Percentiles rank a stretch among this genome's conserved stretches.
These are phyloP conservation scores for Geosmithia morbida DNA, from an alignment of 2,329 filamentous ascomycete genomes.

Conservation along the genomic window DNA sequence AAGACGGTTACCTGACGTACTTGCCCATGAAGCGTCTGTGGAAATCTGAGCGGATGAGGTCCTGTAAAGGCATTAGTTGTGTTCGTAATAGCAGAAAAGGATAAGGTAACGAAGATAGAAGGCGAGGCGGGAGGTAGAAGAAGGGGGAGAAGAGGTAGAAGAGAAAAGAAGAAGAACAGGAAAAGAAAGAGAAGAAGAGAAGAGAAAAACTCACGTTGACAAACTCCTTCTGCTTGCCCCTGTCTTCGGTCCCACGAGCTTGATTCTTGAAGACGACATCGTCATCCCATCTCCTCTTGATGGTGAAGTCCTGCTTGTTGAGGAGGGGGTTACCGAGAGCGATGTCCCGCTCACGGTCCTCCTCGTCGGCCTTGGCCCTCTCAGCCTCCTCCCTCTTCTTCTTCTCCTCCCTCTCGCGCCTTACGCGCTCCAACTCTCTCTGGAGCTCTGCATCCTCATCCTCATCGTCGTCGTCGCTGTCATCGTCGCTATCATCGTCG, in stretches of 20 bases:
- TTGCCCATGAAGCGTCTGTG: conserved; percentile 91
- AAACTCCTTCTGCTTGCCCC: conserved; percentile 73
- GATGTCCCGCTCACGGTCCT: conserved; percentile 74
- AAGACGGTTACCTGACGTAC: conserved; percentile 33
- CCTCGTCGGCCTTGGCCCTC: conserved; percentile 65
- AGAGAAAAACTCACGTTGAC: conserved; percentile 62
- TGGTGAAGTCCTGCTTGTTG: conserved; percentile 76
- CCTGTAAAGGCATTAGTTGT: conserved; percentile 26
- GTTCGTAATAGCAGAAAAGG: background rate
- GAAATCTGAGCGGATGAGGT: conserved; percentile 87
- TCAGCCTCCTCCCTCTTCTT: conserved; percentile 52
- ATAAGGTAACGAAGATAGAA: too few species aligned
- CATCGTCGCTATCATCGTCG: conserved; percentile 41
- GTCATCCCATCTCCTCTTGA: conserved; percentile 93
- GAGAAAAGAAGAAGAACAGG: conserved; percentile 1
- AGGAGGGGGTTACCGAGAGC: conserved; percentile 85
- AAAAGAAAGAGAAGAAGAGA: background rate
- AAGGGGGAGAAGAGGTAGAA: conserved; percentile 1
- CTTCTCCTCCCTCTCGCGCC: conserved; percentile 47
- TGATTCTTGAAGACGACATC: conserved; percentile 99
- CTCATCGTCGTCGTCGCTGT: conserved; percentile 31
- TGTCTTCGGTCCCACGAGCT: conserved; percentile 85
- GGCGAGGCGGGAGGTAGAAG: conserved; percentile 1
- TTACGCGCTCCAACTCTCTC: conserved; percentile 88
- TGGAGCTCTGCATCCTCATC: conserved; percentile 61